These are phyloP conservation scores for Penicillium sp. DNA, from an alignment of 2,329 filamentous ascomycete species.

Conservation along the genomic window DNA sequence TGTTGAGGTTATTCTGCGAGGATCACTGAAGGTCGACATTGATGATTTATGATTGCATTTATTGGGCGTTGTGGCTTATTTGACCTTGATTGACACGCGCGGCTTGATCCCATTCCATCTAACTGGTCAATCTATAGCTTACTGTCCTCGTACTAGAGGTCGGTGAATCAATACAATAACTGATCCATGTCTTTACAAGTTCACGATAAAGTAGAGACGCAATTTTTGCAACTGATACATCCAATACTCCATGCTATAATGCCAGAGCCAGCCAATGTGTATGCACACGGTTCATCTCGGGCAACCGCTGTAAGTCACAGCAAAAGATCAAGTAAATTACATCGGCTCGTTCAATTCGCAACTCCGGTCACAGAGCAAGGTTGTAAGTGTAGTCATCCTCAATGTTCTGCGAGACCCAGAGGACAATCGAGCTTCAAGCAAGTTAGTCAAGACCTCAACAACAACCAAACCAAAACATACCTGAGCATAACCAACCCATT, in stretches of 20 bases:
- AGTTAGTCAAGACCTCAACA: neutral
- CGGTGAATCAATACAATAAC: neutral
- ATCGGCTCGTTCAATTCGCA: slow-evolving; percentile 5
- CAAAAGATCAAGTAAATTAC: slow-evolving; percentile 22
- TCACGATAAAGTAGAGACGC: neutral
- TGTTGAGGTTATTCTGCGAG: slow-evolving; percentile 46
- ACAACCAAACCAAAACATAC: slow-evolving; percentile 43
- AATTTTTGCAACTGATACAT: slow-evolving; percentile 9
- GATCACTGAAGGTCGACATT: slow-evolving; percentile 27
- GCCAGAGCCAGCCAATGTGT: slow-evolving; percentile 10
- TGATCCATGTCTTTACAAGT: neutral
- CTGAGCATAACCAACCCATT: slow-evolving; percentile 69
- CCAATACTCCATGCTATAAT: slow-evolving; percentile 18
- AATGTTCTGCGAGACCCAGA: slow-evolving; percentile 73
- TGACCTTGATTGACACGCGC: slow-evolving; percentile 12
- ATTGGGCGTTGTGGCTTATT: neutral
- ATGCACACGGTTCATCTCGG: slow-evolving; percentile 6
- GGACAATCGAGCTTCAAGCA: slow-evolving; percentile 57
- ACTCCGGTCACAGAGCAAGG: slow-evolving; percentile 56
- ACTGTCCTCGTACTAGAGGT: neutral
- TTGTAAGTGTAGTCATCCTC: slow-evolving; percentile 74
- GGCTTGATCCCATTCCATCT: neutral
- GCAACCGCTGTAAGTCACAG: slow-evolving; percentile 10
- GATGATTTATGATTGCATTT: slow-evolving; percentile 21
- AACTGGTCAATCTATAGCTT: neutral